Evolutionary conservation across 768 basidiomycete genomes (phyloP), one percentile per base, ranked within the genome.

Genomic region (Trametes sanguinea): DNA sequence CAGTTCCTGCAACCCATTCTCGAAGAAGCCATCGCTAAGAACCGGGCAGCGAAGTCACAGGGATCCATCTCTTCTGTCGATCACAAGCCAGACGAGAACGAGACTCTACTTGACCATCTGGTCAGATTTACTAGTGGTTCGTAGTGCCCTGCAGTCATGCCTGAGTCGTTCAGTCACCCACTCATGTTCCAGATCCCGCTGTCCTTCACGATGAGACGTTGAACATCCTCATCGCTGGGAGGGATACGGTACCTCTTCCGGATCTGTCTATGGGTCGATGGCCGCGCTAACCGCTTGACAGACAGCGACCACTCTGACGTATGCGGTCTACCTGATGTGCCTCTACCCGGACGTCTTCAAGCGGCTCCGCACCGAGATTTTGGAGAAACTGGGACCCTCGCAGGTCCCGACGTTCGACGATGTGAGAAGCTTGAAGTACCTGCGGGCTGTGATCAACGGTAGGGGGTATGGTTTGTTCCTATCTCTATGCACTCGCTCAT

Each of bases 71-170:
- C 42, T 43, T 43, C 42, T 43, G 9, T 8, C 10, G 42, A 4
- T 8, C 7, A 43, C 30, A 51, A 64, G 7, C 51, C 11, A 2
- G 48, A 46, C 0, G 78, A 77, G 2, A 69, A 71, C 17, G 77
- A 74, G 44, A 81, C 80, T 0, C 57, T 82, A 9, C 61, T 83
- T 8, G 80, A 80, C 44, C 70, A 78, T 64, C 67, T 82, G 30
- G 69, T 78, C 6, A 71, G 72, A 17, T 66, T 68, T 33, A 81
- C 80, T 0, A 67, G 69, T 29, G 79, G 81, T 81, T 1, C 9
- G 70, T 52, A 11, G 22, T 22, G 22, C 22, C 22, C 22, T 22
- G 22, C 33, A 1, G 3, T 11, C n/a, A 6, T 32, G 35, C 4
- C 2, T 11, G 3, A 43, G 42, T 16, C 48, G 13, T 32, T 4